Percentiles rank a stretch among this genome's conserved stretches.
Evolutionary conservation across 257 asterid genomes (phyloP).

Genomic region (Solanum chiquidenum): DNA sequence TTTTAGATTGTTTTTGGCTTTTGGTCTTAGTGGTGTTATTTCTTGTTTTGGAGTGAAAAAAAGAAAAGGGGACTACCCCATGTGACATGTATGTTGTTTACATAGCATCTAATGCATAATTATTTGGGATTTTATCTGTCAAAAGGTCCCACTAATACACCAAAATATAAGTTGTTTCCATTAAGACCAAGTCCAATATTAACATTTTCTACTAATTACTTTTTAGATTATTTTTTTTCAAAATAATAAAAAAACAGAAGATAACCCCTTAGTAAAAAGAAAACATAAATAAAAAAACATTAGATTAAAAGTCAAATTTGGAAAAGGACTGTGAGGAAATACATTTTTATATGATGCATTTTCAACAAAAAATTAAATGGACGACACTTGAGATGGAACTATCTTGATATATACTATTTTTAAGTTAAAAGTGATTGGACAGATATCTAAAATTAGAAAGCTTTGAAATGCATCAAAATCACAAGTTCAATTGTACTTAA

Average conservation of each 20-base stretch:
- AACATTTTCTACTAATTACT: not conserved
- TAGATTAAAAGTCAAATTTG: not conserved
- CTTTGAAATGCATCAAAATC: not conserved
- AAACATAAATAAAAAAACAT: not conserved
- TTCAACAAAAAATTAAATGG: not conserved
- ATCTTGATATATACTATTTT: not conserved
- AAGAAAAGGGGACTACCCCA: constrained; percentile 13
- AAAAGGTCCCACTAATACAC: constrained; percentile 22
- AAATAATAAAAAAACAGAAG: not conserved
- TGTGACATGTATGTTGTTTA: constrained; percentile 38
- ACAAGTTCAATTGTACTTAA: not conserved
- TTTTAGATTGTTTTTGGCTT: not conserved
- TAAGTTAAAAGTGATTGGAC: not conserved
- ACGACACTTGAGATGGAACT: not conserved
- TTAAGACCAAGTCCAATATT: constrained; percentile 3
- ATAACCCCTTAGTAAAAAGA: not conserved
- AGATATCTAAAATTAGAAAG: not conserved
- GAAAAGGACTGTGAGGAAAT: not conserved
- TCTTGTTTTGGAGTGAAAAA: constrained; percentile 7
- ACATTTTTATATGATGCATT: not conserved
- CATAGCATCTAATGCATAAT: constrained; percentile 30
- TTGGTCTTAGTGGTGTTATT: constrained; percentile 7
- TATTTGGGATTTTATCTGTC: constrained; percentile 26
- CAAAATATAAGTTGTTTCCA: constrained; percentile 6
- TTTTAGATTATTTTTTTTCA: not conserved